phyloP scores from a whole-genome alignment of 192 early-diverging fungal species.

The Phycomyces blakesleeanus region DNA sequence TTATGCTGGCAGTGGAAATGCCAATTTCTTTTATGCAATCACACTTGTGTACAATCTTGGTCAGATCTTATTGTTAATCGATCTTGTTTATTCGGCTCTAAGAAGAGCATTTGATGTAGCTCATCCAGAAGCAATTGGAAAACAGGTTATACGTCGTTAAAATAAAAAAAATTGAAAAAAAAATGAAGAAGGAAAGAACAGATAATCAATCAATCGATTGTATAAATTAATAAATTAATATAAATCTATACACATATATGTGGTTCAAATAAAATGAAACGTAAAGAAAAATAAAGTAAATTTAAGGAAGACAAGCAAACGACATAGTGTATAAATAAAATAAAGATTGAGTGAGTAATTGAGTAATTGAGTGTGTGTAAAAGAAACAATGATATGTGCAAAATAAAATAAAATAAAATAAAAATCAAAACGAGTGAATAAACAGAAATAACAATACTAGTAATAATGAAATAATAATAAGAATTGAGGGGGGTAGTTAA shows the following conservation, averaged over 20 bases:
- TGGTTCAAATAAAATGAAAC: constrained; percentile 15
- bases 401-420: no score
- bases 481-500: no score
- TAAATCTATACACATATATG: no score
- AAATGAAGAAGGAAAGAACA: background rate
- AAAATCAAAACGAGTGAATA: no score
- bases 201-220: background rate
- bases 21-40: constrained; percentile 97
- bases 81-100: constrained; percentile 74
- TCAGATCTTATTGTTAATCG: constrained; percentile 82
- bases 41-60: constrained; percentile 88
- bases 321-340: no score
- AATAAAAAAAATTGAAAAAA: background rate
- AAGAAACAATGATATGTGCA: no score
- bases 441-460: no score
- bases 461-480: no score
- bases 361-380: no score
- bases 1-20: constrained; percentile 92
- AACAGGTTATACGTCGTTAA: constrained; percentile 43
- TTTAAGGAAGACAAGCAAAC: no score
- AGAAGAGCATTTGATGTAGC: constrained; percentile 77
- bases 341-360: no score
- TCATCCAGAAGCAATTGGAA: constrained; percentile 49
- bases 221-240: background rate
- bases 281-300: background rate